These are phyloP conservation scores for Monosporozyma unispora DNA, from an alignment of 805 yeast genomes.

Conservation along the genomic window DNA sequence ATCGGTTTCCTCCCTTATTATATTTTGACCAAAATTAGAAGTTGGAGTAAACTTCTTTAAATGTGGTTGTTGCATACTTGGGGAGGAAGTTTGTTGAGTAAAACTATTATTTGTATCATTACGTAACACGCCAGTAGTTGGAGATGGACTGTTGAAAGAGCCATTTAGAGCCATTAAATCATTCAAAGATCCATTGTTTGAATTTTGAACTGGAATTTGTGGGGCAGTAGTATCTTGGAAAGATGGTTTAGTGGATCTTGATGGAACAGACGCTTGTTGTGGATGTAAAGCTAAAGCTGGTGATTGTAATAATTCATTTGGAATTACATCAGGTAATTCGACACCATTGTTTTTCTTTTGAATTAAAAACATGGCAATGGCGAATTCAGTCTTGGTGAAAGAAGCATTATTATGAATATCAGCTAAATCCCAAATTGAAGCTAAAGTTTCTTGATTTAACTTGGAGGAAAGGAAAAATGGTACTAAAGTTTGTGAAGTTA, in stretches of 20 bases:
- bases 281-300: slow-evolving; percentile 26
- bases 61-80: slow-evolving; percentile 14
- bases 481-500: slow-evolving; percentile 77
- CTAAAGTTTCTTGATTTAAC: slow-evolving; percentile 74
- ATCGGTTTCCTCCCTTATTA: slow-evolving; percentile 34
- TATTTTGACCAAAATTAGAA: slow-evolving; percentile 75
- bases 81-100: not conserved
- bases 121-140: slow-evolving; percentile 1
- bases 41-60: slow-evolving; percentile 61
- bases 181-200: slow-evolving; percentile 44
- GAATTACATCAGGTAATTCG: slow-evolving; percentile 70
- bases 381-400: slow-evolving; percentile 73
- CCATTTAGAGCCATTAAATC: slow-evolving; percentile 57
- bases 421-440: slow-evolving; percentile 89
- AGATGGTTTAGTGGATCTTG: slow-evolving; percentile 33
- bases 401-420: slow-evolving; percentile 81
- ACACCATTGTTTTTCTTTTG: slow-evolving; percentile 75
- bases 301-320: slow-evolving; percentile 46
- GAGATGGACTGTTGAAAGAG: slow-evolving; percentile 38
- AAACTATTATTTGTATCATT: slow-evolving; percentile 9
- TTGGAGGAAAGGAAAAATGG: slow-evolving; percentile 82
- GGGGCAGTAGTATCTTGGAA: slow-evolving; percentile 14
- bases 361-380: slow-evolving; percentile 88
- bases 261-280: slow-evolving; percentile 10
- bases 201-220: slow-evolving; percentile 10